Evolutionary conservation across 352 stramenopile genomes (phyloP).

Genomic region (Phytophthora ramorum): DNA sequence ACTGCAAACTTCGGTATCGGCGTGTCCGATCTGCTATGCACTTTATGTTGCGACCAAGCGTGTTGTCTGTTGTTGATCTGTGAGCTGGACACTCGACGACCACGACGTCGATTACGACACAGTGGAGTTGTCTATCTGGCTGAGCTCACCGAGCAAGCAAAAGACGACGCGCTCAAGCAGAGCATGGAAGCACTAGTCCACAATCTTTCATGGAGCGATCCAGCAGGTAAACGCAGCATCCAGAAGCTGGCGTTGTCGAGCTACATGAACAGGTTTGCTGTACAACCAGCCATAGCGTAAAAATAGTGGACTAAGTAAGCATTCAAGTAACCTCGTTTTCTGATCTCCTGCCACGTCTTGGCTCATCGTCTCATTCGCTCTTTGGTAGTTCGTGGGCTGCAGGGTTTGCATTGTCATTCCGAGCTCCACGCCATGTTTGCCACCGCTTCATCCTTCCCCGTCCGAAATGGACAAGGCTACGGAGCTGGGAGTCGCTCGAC

Average conservation of each 20-base stretch:
- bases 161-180: constrained; percentile 49
- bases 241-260: constrained; percentile 76
- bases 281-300: constrained; percentile 45
- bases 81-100: constrained; percentile 67
- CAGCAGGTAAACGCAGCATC: constrained; percentile 63
- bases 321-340: constrained; percentile 8
- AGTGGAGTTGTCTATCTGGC: constrained; percentile 70
- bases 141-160: constrained; percentile 48
- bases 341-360: constrained; percentile 12
- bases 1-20: constrained; percentile 42
- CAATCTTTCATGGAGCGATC: constrained; percentile 81
- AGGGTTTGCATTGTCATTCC: neutral
- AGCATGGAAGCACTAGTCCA: constrained; percentile 74
- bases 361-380: neutral
- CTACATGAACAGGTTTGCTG: constrained; percentile 61
- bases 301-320: constrained; percentile 23
- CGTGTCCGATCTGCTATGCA: constrained; percentile 65
- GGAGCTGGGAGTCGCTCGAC: neutral
- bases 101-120: constrained; percentile 42
- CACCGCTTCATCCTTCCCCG: constrained; percentile 29
- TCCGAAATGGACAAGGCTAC: constrained; percentile 34
- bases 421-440: constrained; percentile 14
- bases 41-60: constrained; percentile 57
- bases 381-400: constrained; percentile 4
- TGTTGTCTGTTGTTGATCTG: constrained; percentile 70